Percentiles rank a stretch among this genome's conserved stretches.
Conservation (phyloP, 139 green algal species). For the Marvania coccoides region DNA sequence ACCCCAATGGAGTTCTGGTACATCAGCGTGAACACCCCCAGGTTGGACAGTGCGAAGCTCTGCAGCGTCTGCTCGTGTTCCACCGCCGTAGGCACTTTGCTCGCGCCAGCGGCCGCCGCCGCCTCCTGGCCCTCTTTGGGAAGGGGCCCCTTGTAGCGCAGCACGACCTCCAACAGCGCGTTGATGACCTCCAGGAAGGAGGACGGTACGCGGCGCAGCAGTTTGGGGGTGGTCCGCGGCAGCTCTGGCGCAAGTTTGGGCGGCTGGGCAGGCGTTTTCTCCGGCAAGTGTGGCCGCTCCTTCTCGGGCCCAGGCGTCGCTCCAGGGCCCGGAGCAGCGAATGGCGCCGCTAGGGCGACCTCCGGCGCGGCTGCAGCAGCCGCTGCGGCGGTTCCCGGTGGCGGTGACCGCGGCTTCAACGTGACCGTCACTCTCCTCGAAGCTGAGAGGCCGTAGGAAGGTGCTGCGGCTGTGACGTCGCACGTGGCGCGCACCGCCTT, state of each 20-base stretch:
- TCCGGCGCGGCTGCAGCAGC: background rate
- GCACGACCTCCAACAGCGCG: constrained; percentile 65
- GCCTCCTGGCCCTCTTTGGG: background rate
- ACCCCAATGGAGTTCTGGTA: constrained; percentile 62
- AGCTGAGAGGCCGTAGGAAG: background rate
- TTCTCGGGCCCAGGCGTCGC: background rate
- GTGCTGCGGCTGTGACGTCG: constrained; percentile 23
- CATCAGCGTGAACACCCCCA: constrained; percentile 78
- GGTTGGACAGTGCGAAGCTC: constrained; percentile 59
- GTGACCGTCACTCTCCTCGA: background rate
- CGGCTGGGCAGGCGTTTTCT: background rate
- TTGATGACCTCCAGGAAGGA: constrained; percentile 78
- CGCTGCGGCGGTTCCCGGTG: background rate
- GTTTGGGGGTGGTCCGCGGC: background rate
- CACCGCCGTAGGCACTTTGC: constrained; percentile 7
- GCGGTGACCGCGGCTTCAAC: background rate
- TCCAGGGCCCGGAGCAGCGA: background rate
- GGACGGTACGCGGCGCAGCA: background rate
- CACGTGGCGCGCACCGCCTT: constrained; percentile 54
- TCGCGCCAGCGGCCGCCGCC: background rate
- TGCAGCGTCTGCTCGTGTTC: constrained; percentile 38
- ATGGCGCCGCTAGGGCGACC: background rate
- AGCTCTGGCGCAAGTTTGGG: too few relatives aligned
- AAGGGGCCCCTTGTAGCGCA: constrained; percentile 38
- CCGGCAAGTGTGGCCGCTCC: background rate